Base-by-base conservation (phyloP, 768 basidiomycete species). In the Kwoniella newhampshirensis region DNA sequence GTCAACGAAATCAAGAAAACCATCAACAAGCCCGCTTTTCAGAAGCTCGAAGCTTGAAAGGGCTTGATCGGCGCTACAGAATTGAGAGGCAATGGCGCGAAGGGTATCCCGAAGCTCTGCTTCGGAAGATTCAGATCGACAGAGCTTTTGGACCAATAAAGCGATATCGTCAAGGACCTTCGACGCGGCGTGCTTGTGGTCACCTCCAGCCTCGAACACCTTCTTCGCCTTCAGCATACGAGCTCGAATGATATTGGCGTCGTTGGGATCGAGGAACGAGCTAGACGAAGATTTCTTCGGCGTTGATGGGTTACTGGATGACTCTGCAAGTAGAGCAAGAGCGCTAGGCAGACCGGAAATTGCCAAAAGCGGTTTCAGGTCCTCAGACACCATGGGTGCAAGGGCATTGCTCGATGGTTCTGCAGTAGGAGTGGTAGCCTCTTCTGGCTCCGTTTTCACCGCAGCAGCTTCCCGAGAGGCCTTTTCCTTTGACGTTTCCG, bases 21-120 rank as follows among this genome's bases (percentile, higher is more conserved):
- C 86, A 64, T 93, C 91, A 1, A 97, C 87, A 4, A 96, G 83
- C 2, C 94, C 96, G 69, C 91, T 94, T 73, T 97, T 88, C 54
- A 97, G 78, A 44, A 98, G 77, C 78, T 99, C 96, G 63, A 98
- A 99, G 76, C 92, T 96, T 1, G 92, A 97, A 4, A 98, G 84
- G 8, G 91, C 71, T 51, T 73, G 66, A n/a, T 65, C 68, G 52
- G 60, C 62, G 12, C 85, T 85, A 1, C 86, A 78, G 71, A 99
- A 93, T 39, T 91, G 81, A 30, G 82, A 82, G 1, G 89, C 89
- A n/a, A 99, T 79, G 62, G 87, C 85, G 59, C 81, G 81, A 28
- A 96, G 77, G 2, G 83, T 82, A 37, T 82, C 83, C 8, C 78
- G 76, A 23, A 88, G 75, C 21, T 84, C 84, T 48, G 84, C 81